Evolutionary conservation across 169 alveolate species (phyloP), one percentile per base, ranked within the genome.

Genomic region (Cyclospora cayetanensis): DNA sequence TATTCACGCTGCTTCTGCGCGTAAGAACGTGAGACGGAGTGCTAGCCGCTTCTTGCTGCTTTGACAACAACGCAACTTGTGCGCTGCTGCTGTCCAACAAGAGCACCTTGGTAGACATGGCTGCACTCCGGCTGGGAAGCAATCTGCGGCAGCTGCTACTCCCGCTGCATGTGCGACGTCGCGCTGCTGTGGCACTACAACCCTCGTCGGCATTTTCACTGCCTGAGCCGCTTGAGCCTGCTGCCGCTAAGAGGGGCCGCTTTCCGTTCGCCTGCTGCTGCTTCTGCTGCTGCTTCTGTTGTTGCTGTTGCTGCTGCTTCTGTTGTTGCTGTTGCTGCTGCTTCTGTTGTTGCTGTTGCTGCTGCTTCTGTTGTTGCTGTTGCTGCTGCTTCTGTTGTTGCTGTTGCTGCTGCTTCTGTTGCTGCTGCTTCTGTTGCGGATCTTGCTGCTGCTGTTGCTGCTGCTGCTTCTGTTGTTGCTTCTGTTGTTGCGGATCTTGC

Each of bases 331-430:
- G n/a, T n/a, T n/a, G n/a, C 18, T n/a, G n/a, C n/a, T n/a, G n/a
- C n/a, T n/a, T n/a, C n/a, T n/a, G n/a, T n/a, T n/a, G n/a, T n/a
- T n/a, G n/a, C 60, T 12, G n/a, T 50, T 50, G n/a, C 18, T n/a
- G n/a, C n/a, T n/a, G n/a, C n/a, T n/a, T n/a, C n/a, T n/a, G n/a
- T 11, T 55, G 70, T 31, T 55, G 70, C 70, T 55, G 70, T n/a
- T n/a, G n/a, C n/a, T n/a, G n/a, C 15, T 65, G 77, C 41, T n/a
- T 37, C 77, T 65, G 77, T 34, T 65, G 77, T 42, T 65, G 77
- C 31, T 27, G 41, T 46, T 46, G 60, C 60, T 46, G 60, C 60
- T 46, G 60, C 60, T 46, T 12, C 20, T 46, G 60, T 46, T 46
- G 60, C 60, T 22, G 60, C 20, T n/a, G n/a, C n/a, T n/a, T n/a